Conservation (phyloP, 2,329 filamentous ascomycete species). For the Microdochium bolleyi region DNA sequence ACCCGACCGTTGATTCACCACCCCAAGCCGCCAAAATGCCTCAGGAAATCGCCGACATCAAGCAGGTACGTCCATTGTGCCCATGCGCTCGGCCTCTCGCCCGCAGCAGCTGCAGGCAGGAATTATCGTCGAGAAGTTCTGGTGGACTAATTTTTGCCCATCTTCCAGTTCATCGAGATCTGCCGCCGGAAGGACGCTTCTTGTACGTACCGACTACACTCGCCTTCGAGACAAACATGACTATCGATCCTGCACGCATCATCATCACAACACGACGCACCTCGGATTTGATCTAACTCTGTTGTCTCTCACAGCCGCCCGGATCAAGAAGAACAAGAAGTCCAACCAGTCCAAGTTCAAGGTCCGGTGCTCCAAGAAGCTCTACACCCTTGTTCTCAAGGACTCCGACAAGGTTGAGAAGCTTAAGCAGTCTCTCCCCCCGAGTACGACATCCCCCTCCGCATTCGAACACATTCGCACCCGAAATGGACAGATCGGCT, state of each 20-base stretch:
- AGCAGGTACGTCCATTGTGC: constrained; percentile 50
- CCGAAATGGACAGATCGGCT: constrained; percentile 1
- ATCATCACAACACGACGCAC: not conserved
- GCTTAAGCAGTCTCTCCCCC: constrained; percentile 97
- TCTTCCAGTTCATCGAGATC: constrained; percentile 93
- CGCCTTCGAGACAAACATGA: not conserved
- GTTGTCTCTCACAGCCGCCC: constrained; percentile 53
- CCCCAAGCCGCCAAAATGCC: constrained; percentile 74
- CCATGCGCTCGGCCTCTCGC: not conserved
- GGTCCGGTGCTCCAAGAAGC: constrained; percentile 93
- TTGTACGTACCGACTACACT: constrained; percentile 59
- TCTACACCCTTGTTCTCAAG: constrained; percentile 98
- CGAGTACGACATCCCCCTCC: constrained; percentile 58
- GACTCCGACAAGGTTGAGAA: constrained; percentile 99
- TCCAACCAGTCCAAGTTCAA: constrained; percentile 98
- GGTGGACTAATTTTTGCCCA: constrained; percentile 17
- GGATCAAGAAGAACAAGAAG: constrained; percentile 94
- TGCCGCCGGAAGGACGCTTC: constrained; percentile 99
- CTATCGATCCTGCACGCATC: not conserved
- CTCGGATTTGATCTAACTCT: constrained; percentile 17
- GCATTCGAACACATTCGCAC: not conserved
- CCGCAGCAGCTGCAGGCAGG: not conserved
- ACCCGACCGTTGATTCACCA: constrained; percentile 12
- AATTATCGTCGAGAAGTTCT: constrained; percentile 1
- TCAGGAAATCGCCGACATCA: constrained; percentile 97